Evolutionary conservation across 257 asterid genomes (phyloP), one percentile per base, ranked within the genome.

Genomic region (Eustoma russellianum): DNA sequence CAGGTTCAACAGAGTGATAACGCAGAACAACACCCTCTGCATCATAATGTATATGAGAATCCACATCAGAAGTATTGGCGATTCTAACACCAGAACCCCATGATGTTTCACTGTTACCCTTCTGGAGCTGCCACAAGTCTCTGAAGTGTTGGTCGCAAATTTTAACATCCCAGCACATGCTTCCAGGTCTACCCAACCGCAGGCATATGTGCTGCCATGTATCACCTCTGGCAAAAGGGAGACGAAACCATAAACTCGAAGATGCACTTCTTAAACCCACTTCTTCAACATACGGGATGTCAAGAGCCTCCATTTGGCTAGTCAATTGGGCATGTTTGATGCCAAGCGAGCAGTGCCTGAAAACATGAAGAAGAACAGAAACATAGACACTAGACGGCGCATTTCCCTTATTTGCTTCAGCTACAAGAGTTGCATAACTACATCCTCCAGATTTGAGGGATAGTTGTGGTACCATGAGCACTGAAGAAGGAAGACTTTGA

Each of bases 111-210:
- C 60, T 78, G 71, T 82, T 70, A 44, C 99, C 99, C 69, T 79
- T 85, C 69, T 83, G 95, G 78, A 92, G 99, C 79, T 92, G 95
- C 93, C 97, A 88, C 80, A 88, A 69, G 72, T 88, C 93, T 57
- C 72, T 75, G 55, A 81, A 92, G 73, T 88, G 89, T 48, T 88
- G 78, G 72, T 92, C 99, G 59, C 77, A 75, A 61, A 92, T 82
- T 71, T 79, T 88, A 66, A 92, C 99, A 76, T 92, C 99, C 99
- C 99, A 92, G 63, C 81, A 79, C 91, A 92, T 73, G 71, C 95
- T 92, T 77, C 97, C 99, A 73, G 99, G 97, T 67, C 86, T 82
- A 52, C 97, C 99, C 63, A 92, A 77, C 73, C 99, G 79, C 80
- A 92, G 77, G 62, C 93, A 88, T 71, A 88, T 80, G 67, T 77